Percentiles rank a stretch among this genome's conserved stretches.
Evolutionary conservation across 768 basidiomycete genomes (phyloP).

Genomic region (Phylloporus sp.): DNA sequence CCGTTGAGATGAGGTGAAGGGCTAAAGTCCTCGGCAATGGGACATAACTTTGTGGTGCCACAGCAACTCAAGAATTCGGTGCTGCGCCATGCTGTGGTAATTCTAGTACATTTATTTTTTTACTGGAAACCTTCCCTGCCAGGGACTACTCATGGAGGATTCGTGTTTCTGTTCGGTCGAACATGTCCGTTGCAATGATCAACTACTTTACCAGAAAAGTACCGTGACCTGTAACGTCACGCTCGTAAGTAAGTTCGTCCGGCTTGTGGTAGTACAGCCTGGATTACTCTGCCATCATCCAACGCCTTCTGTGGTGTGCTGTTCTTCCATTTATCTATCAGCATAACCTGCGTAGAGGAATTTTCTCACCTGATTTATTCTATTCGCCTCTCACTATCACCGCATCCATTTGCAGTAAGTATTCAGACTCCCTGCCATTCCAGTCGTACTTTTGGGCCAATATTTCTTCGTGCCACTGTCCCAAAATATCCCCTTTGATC

Average conservation of each 20-base stretch:
- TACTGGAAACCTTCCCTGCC: neutral
- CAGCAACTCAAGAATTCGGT: neutral
- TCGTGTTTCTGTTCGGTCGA: slow-evolving; percentile 4
- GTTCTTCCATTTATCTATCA: slow-evolving; percentile 8
- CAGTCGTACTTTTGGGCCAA: slow-evolving; percentile 5
- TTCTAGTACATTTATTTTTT: neutral
- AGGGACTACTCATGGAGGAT: neutral
- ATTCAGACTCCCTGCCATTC: slow-evolving; percentile 3
- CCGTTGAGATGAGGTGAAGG: neutral
- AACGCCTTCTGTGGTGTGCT: slow-evolving; percentile 14
- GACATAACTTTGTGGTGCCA: neutral
- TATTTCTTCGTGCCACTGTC: slow-evolving; percentile 3
- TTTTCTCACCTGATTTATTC: slow-evolving; percentile 12
- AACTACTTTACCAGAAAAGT: slow-evolving; percentile 32
- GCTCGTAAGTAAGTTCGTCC: slow-evolving; percentile 35
- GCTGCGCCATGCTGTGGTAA: neutral
- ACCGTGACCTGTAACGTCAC: slow-evolving; percentile 36
- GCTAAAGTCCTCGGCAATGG: neutral
- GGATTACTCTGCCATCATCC: slow-evolving; percentile 26
- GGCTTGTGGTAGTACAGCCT: slow-evolving; percentile 25
- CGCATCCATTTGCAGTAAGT: slow-evolving; percentile 15
- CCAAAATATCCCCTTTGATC: slow-evolving; percentile 8
- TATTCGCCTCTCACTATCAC: slow-evolving; percentile 1
- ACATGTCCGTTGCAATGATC: slow-evolving; percentile 25
- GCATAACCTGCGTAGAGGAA: slow-evolving; percentile 3